These are phyloP conservation scores for Pythium chondricola DNA, from an alignment of 352 stramenopile species.

Conservation along the genomic window DNA sequence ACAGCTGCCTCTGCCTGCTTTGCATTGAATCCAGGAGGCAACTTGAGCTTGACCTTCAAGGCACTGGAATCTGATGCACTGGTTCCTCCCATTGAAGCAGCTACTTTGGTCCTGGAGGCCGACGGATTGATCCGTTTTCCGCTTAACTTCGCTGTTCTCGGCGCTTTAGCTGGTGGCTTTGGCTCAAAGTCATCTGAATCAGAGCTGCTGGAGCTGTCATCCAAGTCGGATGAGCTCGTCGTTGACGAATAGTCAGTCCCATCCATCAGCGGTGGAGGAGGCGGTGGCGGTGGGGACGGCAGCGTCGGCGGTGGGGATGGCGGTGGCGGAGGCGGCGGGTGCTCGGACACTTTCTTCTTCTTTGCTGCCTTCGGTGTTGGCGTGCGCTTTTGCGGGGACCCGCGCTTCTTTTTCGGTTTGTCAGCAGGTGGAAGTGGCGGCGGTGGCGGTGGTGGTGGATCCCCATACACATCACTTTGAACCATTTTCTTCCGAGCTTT, in stretches of 20 bases:
- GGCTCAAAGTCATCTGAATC: conserved; percentile 21
- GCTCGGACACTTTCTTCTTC: background rate
- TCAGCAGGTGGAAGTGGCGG: conserved; percentile 6
- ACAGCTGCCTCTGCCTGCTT: conserved; percentile 13
- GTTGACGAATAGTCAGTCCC: conserved; percentile 15
- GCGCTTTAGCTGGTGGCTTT: conserved; percentile 10
- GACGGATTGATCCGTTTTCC: background rate
- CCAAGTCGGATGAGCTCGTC: conserved; percentile 18
- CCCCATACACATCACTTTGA: conserved; percentile 12
- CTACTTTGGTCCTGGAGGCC: background rate
- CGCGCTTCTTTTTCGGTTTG: conserved; percentile 23
- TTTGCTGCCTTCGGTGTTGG: conserved; percentile 11
- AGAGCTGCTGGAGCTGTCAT: conserved; percentile 23
- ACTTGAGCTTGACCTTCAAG: conserved; percentile 23
- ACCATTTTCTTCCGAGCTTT: conserved; percentile 11
- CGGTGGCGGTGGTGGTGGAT: conserved; percentile 27
- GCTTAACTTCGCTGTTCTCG: no score
- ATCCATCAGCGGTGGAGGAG: conserved; percentile 15
- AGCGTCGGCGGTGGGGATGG: conserved; percentile 13
- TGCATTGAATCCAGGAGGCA: conserved; percentile 21
- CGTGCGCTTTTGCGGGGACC: conserved; percentile 13
- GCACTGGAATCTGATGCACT: no score
- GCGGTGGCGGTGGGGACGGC: conserved; percentile 9
- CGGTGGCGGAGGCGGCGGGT: conserved; percentile 1
- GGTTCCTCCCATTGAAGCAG: background rate